Evolutionary conservation across 805 yeast species (phyloP).

Genomic region (Nakazawaea ambrosiae): DNA sequence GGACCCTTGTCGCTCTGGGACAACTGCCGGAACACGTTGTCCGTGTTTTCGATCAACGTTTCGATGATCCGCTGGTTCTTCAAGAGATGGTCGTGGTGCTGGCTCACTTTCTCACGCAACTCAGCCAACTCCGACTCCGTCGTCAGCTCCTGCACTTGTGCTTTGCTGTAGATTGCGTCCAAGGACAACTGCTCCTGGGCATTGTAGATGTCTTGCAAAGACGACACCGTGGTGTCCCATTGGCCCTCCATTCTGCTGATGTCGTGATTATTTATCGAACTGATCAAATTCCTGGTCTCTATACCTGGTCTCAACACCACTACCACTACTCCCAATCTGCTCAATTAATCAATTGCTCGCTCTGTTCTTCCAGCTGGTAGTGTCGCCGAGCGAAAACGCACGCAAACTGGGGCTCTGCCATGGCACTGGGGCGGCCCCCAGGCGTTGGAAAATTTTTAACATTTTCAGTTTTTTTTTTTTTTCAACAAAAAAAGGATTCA

Average conservation of each 20-base stretch:
- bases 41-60: conserved; percentile 38
- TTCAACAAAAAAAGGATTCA: no score
- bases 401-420: no score
- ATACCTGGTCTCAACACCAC: no score
- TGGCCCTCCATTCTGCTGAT: conserved; percentile 39
- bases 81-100: conserved; percentile 52
- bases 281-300: no score
- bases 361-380: no score
- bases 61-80: conserved; percentile 38
- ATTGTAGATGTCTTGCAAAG: conserved; percentile 62
- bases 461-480: no score
- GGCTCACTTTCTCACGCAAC: conserved; percentile 33
- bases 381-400: no score
- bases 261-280: no score
- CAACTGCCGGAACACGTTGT: conserved; percentile 31
- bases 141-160: conserved; percentile 24
- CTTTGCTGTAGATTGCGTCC: conserved; percentile 29
- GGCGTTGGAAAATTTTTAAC: no score
- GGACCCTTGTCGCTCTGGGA: conserved; percentile 9
- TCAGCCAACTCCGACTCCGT: conserved; percentile 30
- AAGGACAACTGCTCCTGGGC: conserved; percentile 49
- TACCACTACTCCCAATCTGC: background rate
- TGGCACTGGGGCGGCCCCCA: no score
- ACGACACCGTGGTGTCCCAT: conserved; percentile 64
- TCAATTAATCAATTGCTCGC: no score